phyloP scores from a whole-genome alignment of 2,329 filamentous ascomycete species.

The Trichoderma gracile region DNA sequence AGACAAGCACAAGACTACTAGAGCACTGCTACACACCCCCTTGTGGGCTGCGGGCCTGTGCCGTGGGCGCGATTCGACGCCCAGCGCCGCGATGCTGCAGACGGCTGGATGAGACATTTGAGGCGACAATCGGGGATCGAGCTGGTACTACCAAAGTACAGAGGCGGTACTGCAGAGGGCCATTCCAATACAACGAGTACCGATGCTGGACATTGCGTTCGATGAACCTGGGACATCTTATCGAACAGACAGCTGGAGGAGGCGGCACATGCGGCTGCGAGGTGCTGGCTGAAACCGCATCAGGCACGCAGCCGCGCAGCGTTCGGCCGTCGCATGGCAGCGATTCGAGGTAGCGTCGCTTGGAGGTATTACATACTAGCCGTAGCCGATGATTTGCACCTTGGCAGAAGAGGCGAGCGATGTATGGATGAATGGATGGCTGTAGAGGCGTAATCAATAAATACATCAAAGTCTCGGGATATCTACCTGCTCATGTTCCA shows the following conservation, averaged over 20 bases:
- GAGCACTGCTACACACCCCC: not conserved
- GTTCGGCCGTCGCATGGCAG: not conserved
- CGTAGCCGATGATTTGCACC: not conserved
- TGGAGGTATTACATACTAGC: not conserved
- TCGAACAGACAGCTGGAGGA: not conserved
- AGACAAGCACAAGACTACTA: not conserved
- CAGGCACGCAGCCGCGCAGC: conserved; percentile 9
- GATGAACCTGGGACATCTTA: no score
- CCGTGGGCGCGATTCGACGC: conserved; percentile 22
- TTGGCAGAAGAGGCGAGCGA: not conserved
- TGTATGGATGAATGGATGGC: no score
- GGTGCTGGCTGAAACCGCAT: conserved; percentile 5
- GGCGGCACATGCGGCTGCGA: not conserved
- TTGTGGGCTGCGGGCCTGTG: not conserved
- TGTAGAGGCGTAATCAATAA: no score
- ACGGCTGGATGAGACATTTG: conserved; percentile 9
- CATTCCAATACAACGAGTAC: not conserved
- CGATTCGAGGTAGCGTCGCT: not conserved
- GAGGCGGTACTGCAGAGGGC: no score
- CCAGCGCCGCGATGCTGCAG: conserved; percentile 20
- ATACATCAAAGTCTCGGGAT: no score
- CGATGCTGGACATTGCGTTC: not conserved
- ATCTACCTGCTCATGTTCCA: no score
- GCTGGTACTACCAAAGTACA: not conserved
- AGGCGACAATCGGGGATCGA: conserved; percentile 1